Percentiles rank a stretch among this genome's conserved stretches.
phyloP scores from a whole-genome alignment of 305 asterid species.

The Solanum hybrid region DNA sequence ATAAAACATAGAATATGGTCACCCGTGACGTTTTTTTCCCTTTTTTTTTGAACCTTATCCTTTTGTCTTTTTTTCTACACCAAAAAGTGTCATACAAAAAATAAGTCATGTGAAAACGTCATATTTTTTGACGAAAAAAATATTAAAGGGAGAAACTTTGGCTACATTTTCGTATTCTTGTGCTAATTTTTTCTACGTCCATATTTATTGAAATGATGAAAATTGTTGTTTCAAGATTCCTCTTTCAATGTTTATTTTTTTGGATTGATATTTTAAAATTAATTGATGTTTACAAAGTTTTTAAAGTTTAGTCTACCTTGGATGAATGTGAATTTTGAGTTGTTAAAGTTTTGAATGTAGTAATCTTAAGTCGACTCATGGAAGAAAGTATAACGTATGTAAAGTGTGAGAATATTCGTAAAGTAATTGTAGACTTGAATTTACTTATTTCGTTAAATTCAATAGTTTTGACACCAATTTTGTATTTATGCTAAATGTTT shows the following conservation, averaged over 20 bases:
- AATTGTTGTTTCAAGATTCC: neutral
- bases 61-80: neutral
- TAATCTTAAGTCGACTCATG: neutral
- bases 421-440: neutral
- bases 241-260: neutral
- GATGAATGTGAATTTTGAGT: neutral
- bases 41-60: neutral
- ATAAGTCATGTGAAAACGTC: neutral
- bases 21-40: neutral
- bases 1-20: neutral
- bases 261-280: neutral
- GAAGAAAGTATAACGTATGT: neutral
- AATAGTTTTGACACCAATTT: neutral
- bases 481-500: neutral
- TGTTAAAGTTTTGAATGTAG: neutral
- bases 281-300: neutral
- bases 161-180: neutral
- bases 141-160: neutral
- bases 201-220: neutral
- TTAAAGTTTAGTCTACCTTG: neutral
- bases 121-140: neutral
- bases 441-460: neutral
- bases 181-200: neutral
- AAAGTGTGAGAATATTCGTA: neutral
- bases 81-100: neutral